Conservation (phyloP, 495 filamentous ascomycete species). For the Penicillium diatomitis region DNA sequence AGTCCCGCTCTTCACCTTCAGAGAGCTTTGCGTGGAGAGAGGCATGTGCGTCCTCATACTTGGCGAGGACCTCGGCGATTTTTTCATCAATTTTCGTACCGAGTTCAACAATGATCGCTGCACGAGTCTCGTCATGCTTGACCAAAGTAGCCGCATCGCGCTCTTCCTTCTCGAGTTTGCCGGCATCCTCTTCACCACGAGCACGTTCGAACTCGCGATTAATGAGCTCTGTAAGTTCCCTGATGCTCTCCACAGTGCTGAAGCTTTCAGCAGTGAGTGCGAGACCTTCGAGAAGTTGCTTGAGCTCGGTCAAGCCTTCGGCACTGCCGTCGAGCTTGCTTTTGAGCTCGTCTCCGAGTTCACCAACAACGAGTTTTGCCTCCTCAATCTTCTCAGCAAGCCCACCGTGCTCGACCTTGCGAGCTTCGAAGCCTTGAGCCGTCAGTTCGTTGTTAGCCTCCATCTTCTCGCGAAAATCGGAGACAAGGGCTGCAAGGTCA, state of each 20-base stretch:
- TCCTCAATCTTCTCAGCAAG: conserved; percentile 51
- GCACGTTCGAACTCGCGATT: conserved; percentile 74
- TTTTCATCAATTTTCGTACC: conserved; percentile 66
- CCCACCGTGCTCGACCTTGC: conserved; percentile 54
- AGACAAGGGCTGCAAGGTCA: conserved; percentile 57
- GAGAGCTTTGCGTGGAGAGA: conserved; percentile 60
- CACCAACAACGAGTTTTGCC: conserved; percentile 56
- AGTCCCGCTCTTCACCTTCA: conserved; percentile 55
- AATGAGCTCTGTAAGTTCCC: conserved; percentile 70
- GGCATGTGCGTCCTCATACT: conserved; percentile 73
- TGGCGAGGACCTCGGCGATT: conserved; percentile 64
- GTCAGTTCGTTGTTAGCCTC: conserved; percentile 61
- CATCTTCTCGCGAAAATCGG: conserved; percentile 60
- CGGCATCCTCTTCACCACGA: conserved; percentile 55
- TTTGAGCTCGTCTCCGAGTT: conserved; percentile 60
- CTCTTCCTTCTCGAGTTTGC: conserved; percentile 68
- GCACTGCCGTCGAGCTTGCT: conserved; percentile 49
- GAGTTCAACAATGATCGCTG: conserved; percentile 47
- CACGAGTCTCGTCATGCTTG: conserved; percentile 54
- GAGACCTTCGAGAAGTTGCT: conserved; percentile 52
- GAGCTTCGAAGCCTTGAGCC: conserved; percentile 71
- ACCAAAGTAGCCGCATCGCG: conserved; percentile 62
- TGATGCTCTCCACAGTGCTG: conserved; percentile 54
- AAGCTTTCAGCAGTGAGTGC: conserved; percentile 51
- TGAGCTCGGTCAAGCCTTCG: conserved; percentile 45